Percentiles rank a stretch among this genome's conserved stretches.
Conservation (phyloP, 2,329 filamentous ascomycete genomes). For the Domatiomyces globalis region DNA sequence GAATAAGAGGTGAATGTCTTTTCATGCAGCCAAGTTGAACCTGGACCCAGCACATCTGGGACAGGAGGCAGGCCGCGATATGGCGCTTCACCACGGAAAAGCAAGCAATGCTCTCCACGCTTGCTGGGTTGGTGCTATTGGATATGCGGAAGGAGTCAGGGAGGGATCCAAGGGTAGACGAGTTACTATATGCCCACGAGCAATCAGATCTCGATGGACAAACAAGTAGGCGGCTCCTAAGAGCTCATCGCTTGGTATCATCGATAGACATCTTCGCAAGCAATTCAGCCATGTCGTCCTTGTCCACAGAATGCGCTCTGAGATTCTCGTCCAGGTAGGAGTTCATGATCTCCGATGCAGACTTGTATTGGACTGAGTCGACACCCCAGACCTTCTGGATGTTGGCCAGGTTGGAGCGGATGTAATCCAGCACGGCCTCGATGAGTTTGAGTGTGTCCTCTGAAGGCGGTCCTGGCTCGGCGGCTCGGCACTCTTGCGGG, state of each 20-base stretch:
- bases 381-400: constrained; percentile 12
- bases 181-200: background rate
- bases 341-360: constrained; percentile 12
- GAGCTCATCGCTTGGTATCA: background rate
- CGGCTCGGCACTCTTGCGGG: background rate
- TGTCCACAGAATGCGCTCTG: background rate
- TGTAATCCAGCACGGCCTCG: constrained; percentile 11
- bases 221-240: background rate
- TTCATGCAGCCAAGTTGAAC: too few species aligned
- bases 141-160: background rate
- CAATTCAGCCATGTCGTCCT: background rate
- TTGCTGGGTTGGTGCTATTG: background rate
- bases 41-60: too few species aligned
- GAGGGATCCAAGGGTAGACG: background rate
- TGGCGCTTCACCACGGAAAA: background rate
- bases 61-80: background rate
- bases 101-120: background rate
- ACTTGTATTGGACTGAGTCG: constrained; percentile 11
- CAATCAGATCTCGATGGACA: background rate
- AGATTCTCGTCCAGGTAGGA: constrained; percentile 15
- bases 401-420: constrained; percentile 13
- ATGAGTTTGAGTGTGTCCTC: constrained; percentile 4
- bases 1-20: too few species aligned
- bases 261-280: background rate
- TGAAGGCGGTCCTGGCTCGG: background rate